Evolutionary conservation across 2,329 filamentous ascomycete genomes (phyloP).

Genomic region (Rhinocladiella similis): DNA sequence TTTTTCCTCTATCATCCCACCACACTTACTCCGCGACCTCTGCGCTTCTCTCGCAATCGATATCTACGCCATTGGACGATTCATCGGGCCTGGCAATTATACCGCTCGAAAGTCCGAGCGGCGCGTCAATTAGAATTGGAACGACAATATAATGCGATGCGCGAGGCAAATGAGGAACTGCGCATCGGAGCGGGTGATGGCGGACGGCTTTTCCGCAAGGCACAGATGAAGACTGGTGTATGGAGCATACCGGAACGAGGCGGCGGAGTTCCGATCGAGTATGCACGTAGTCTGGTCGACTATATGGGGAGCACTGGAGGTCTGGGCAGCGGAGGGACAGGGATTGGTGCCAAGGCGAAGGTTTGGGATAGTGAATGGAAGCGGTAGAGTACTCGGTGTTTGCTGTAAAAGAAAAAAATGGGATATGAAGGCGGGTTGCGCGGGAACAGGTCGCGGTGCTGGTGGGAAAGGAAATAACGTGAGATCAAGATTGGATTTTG

Average conservation of each 20-base stretch:
- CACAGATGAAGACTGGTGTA: slow-evolving; percentile 87
- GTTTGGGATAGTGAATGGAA: slow-evolving; percentile 91
- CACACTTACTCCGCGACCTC: slow-evolving; percentile 63
- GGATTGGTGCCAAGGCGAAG: slow-evolving; percentile 65
- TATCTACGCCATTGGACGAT: slow-evolving; percentile 97
- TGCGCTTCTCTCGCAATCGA: slow-evolving; percentile 85
- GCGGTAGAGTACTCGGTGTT: slow-evolving; percentile 39
- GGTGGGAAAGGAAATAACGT: neutral
- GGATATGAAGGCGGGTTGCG: neutral
- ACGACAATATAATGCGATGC: slow-evolving; percentile 80
- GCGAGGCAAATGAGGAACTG: slow-evolving; percentile 80
- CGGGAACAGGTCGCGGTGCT: neutral
- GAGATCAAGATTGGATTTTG: neutral
- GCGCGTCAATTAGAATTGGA: slow-evolving; percentile 70
- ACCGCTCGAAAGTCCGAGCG: slow-evolving; percentile 67
- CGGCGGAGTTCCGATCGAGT: slow-evolving; percentile 86
- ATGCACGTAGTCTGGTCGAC: slow-evolving; percentile 58
- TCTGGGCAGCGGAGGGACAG: slow-evolving; percentile 65
- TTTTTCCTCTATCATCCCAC: slow-evolving; percentile 70
- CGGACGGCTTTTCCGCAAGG: slow-evolving; percentile 73
- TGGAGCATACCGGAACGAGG: slow-evolving; percentile 54
- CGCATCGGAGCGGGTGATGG: slow-evolving; percentile 53
- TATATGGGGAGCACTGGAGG: slow-evolving; percentile 33
- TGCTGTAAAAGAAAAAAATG: neutral
- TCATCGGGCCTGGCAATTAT: slow-evolving; percentile 89